Base-by-base conservation (phyloP, 2,329 filamentous ascomycete genomes). In the Trichoderma harzianum region DNA sequence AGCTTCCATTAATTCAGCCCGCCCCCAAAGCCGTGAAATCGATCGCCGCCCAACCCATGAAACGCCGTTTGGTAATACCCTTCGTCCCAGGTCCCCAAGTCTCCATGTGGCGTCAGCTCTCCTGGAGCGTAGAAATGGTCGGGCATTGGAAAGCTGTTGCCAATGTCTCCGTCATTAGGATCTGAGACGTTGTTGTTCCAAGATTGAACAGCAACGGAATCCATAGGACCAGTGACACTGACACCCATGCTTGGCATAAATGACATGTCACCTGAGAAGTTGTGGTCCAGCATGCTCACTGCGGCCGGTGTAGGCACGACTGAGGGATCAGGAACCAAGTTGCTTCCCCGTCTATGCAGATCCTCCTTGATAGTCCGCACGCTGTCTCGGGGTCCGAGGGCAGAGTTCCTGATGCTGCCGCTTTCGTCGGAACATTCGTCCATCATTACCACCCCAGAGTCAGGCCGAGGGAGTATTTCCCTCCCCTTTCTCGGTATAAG, bases 371-470 rank as follows among this genome's bases (percentile, higher is more conserved):
- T 75, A 4, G 79, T 82, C 0, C 77, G 70, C 2, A 81, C 75
- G 67, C 80, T 82, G 39, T 82, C 79, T 12, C 76, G 76, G 39
- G 80, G 76, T 0, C 75, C 73, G 1, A 80, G 71, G 0, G 73
- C 72, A 5, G 74, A 72, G 1, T 72, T 70, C 32, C 61, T 65
- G 66, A 78, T 72, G 47, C 80, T 82, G 0, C 79, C 77, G 60
- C 81, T 82, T 71, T 83, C 82, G 11, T 83, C 82, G 0, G 81
- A 83, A 0, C 77, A 58, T 11, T 71, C 80, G 47, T 83, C 82
- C 16, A 83, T 82, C 69, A 83, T 75, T 1, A 82, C 78, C 0
- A 83, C 79, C 3, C 81, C 82, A 0, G 82, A 83, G 57, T 83
- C 82, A 0, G 82, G 82, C 0, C 82, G 75, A 1, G 80, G 79